Conservation (phyloP, 176 grass and related monocot species). For the Aegilops speltoides region DNA sequence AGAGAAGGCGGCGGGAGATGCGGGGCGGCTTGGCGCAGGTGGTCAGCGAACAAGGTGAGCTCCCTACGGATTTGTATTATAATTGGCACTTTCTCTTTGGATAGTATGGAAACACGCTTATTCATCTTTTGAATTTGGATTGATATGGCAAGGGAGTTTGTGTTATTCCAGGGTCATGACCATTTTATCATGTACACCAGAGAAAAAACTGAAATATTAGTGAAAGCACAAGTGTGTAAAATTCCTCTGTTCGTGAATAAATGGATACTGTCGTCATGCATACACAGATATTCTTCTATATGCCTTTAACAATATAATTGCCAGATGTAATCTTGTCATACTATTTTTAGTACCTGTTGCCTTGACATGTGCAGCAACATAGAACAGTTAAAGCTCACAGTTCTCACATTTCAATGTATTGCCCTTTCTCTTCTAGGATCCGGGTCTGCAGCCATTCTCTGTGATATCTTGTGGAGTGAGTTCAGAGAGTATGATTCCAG, state of each 20-base stretch:
- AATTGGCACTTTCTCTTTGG: background rate
- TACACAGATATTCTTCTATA: background rate
- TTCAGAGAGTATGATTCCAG: constrained; percentile 53
- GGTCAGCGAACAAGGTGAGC: constrained; percentile 60
- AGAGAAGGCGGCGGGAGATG: constrained; percentile 63
- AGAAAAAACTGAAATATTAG: background rate
- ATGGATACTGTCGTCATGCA: background rate
- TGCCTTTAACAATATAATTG: constrained; percentile 1
- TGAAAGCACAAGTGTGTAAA: background rate
- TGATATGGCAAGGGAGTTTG: background rate
- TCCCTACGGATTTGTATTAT: background rate
- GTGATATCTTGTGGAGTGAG: constrained; percentile 49
- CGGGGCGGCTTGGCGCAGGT: constrained; percentile 43
- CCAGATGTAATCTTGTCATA: background rate
- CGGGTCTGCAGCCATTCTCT: constrained; percentile 54
- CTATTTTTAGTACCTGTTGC: background rate
- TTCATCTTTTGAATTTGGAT: constrained; percentile 14
- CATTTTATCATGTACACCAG: background rate
- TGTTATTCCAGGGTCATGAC: background rate
- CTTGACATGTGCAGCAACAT: background rate
- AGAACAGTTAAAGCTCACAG: background rate
- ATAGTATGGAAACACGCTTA: background rate
- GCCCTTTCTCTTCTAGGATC: constrained; percentile 39
- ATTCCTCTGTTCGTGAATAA: background rate
- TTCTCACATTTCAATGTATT: constrained; percentile 12